Evolutionary conservation across 371 early-diverging fungal species (phyloP).

Genomic region (Mucor circinelloides): DNA sequence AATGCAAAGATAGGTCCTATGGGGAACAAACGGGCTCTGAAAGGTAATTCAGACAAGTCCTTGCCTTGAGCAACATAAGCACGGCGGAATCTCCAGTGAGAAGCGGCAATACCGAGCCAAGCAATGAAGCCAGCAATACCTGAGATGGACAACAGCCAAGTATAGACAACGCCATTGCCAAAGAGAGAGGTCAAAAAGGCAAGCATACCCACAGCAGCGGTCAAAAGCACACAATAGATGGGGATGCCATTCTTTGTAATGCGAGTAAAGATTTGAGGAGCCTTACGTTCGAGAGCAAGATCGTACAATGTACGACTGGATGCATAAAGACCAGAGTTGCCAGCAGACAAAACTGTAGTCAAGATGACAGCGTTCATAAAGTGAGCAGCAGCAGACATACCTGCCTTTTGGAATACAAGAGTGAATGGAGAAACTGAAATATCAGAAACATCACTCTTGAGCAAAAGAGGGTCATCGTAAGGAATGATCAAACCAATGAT

Average conservation of each 20-base stretch:
- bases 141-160: slow-evolving; percentile 63
- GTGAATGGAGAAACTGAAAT: slow-evolving; percentile 72
- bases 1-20: slow-evolving; percentile 69
- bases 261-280: slow-evolving; percentile 49
- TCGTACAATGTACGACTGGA: slow-evolving; percentile 68
- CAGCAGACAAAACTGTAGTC: slow-evolving; percentile 66
- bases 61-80: slow-evolving; percentile 77
- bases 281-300: slow-evolving; percentile 63
- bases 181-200: slow-evolving; percentile 58
- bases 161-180: slow-evolving; percentile 51
- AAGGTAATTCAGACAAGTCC: slow-evolving; percentile 69
- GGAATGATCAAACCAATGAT: slow-evolving; percentile 73
- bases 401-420: slow-evolving; percentile 62
- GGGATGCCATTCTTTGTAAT: slow-evolving; percentile 57
- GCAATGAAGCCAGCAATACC: slow-evolving; percentile 79
- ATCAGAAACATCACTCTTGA: slow-evolving; percentile 46
- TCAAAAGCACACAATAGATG: slow-evolving; percentile 55
- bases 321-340: slow-evolving; percentile 74
- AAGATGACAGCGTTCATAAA: slow-evolving; percentile 50
- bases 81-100: slow-evolving; percentile 82
- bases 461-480: slow-evolving; percentile 57
- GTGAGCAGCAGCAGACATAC: slow-evolving; percentile 45
- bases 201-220: slow-evolving; percentile 53
- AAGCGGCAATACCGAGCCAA: slow-evolving; percentile 77
- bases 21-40: slow-evolving; percentile 71